Evolutionary conservation across 2,329 filamentous ascomycete genomes (phyloP), one percentile per base, ranked within the genome.

Genomic region (Hirsutella thompsonii): DNA sequence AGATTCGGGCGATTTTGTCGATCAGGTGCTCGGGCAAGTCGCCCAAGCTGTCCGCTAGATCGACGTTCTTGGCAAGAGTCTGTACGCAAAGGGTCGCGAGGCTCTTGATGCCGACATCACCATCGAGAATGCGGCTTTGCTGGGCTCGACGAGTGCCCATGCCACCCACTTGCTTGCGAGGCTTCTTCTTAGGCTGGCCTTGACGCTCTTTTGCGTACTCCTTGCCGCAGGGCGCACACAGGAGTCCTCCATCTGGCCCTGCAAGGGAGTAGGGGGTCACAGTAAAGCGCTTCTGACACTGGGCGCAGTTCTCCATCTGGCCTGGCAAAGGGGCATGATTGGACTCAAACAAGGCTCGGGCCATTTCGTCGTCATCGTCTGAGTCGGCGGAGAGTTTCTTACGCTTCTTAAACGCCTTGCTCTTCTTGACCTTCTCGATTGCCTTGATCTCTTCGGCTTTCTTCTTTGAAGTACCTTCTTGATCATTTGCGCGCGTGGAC

Each of bases 221-320:
- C 52, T 83, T 88, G 19, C 85, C 83, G 54, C 90, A 96, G 19
- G 83, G 78, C 3, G 72, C 70, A 56, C 90, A 96, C 2, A 95
- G 68, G n/a, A 96, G 67, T 14, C 87, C 87, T 4, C 89, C 89
- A n/a, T 82, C 70, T 1, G 85, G 83, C 0, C 84, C 87, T 21
- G 80, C 74, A 48, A 87, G 82, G 46, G 83, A 88, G 63, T 95
- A 95, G 1, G 86, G 74, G 0, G 90, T 95, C 36, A 96, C 89
- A 0, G 87, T 94, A 55, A 96, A 96, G 30, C 88, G 79, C 58
- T 92, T 94, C 35, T 74, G 71, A 58, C 90, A 96, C 3, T 80
- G 64, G 46, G 84, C 87, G 56, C 90, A 96, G 49, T 94, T 89
- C 47, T 84, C 87, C 54, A 90, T 76, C 59, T 96, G 90, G 2